These are phyloP conservation scores for Wickerhamomyces rabaulensis DNA, from an alignment of 805 yeast species.

Conservation along the genomic window DNA sequence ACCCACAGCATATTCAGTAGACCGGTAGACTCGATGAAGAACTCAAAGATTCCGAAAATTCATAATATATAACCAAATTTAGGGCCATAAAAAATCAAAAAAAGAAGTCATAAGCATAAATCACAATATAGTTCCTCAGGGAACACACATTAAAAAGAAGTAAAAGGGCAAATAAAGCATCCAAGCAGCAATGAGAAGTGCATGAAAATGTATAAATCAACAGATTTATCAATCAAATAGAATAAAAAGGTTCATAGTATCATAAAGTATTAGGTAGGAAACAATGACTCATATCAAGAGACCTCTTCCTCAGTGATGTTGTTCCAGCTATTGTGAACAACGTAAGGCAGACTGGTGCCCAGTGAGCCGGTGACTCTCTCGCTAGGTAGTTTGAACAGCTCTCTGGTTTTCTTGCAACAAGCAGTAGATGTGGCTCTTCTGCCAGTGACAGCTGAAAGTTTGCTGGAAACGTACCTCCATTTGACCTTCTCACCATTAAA, in stretches of 20 bases:
- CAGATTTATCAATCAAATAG: not conserved
- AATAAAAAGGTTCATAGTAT: not conserved
- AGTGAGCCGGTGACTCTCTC: conserved; percentile 33
- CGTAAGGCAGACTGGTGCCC: conserved; percentile 51
- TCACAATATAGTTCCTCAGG: too few species aligned
- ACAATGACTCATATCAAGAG: not conserved
- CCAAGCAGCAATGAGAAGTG: too few species aligned
- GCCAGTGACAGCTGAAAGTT: conserved; percentile 32
- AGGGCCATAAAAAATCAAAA: not conserved
- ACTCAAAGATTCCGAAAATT: not conserved
- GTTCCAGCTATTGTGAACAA: conserved; percentile 46
- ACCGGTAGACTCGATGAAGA: not conserved
- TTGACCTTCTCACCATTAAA: conserved; percentile 50
- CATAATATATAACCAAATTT: not conserved
- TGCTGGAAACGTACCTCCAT: conserved; percentile 50
- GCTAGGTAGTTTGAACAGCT: conserved; percentile 49
- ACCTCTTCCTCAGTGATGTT: conserved; percentile 23
- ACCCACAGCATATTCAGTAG: not conserved
- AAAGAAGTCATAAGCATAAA: not conserved
- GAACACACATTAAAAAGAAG: not conserved
- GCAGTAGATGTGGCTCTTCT: conserved; percentile 41
- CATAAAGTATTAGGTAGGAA: not conserved
- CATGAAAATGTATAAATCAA: not conserved
- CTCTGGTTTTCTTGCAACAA: conserved; percentile 50
- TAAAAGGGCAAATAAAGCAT: not conserved